phyloP scores from a whole-genome alignment of 2,329 filamentous ascomycete species.

The Beauveria scarabaeidicola region DNA sequence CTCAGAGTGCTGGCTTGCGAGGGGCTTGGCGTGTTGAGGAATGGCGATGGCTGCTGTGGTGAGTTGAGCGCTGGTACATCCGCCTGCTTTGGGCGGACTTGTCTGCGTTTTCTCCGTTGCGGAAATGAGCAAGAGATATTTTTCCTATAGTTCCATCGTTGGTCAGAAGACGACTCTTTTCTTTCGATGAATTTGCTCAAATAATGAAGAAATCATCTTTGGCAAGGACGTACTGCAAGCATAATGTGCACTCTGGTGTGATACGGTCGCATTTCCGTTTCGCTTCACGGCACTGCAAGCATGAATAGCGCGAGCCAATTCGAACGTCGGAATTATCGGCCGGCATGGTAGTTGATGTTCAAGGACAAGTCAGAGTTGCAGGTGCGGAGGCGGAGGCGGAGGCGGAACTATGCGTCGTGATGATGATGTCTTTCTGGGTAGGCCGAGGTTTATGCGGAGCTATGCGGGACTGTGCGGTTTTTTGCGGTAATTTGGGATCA shows the following conservation, averaged over 20 bases:
- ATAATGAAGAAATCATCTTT: not conserved
- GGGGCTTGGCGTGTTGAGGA: slow-evolving; percentile 2
- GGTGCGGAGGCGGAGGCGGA: not conserved
- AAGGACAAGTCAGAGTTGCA: not conserved
- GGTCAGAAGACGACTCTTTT: not conserved
- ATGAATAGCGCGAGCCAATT: not conserved
- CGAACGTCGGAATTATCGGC: not conserved
- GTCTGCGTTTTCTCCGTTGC: slow-evolving; percentile 3
- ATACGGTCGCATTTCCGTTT: slow-evolving; percentile 5
- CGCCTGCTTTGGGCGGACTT: not conserved
- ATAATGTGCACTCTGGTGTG: slow-evolving; percentile 2
- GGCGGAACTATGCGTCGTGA: not conserved
- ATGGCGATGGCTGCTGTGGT: not conserved
- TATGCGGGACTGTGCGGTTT: not conserved
- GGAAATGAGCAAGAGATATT: not conserved
- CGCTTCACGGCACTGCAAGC: not conserved
- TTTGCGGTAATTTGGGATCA: not conserved
- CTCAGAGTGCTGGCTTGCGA: not conserved
- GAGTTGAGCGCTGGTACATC: not conserved
- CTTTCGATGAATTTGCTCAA: not conserved
- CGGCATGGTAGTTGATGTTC: slow-evolving; percentile 1
- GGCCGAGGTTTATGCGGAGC: not conserved
- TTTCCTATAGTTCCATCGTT: not conserved
- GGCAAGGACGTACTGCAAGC: not conserved
- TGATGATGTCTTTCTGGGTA: not conserved